Conservation (phyloP, 805 yeast species). For the Saccharomycopsis fermentans region DNA sequence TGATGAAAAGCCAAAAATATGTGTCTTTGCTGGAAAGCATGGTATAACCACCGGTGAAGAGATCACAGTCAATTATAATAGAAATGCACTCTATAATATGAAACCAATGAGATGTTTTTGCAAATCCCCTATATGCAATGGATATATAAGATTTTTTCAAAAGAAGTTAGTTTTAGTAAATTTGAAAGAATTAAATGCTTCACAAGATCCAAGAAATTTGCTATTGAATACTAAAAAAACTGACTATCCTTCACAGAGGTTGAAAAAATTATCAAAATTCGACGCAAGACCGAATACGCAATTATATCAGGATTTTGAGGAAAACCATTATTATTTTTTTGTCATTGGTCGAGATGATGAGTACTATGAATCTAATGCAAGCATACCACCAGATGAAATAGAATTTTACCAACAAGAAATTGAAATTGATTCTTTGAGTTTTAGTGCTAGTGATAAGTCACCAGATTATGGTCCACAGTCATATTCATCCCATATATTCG, state of each 20-base stretch:
- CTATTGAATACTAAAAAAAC: background rate
- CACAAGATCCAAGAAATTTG: background rate
- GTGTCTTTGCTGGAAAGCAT: constrained; percentile 34
- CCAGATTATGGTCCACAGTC: background rate
- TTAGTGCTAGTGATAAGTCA: background rate
- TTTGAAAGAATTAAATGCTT: constrained; percentile 1
- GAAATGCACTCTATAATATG: constrained; percentile 35
- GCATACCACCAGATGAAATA: background rate
- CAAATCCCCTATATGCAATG: constrained; percentile 33
- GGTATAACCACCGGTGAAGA: constrained; percentile 33
- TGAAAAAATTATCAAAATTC: constrained; percentile 6
- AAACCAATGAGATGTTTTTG: constrained; percentile 37
- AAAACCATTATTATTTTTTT: constrained; percentile 5
- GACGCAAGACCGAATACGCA: background rate
- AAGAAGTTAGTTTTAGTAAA: constrained; percentile 5
- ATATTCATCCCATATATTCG: background rate
- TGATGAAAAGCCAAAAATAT: constrained; percentile 31
- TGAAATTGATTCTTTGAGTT: background rate
- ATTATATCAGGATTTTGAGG: background rate
- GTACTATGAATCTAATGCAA: background rate
- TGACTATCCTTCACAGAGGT: background rate
- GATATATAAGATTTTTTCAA: constrained; percentile 27
- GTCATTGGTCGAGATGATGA: constrained; percentile 2
- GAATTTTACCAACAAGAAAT: background rate
- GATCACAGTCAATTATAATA: constrained; percentile 39